Percentiles rank a stretch among this genome's conserved stretches.
These are phyloP conservation scores for Orbilia ellipsospora DNA, from an alignment of 2,329 filamentous ascomycete genomes.

Conservation along the genomic window DNA sequence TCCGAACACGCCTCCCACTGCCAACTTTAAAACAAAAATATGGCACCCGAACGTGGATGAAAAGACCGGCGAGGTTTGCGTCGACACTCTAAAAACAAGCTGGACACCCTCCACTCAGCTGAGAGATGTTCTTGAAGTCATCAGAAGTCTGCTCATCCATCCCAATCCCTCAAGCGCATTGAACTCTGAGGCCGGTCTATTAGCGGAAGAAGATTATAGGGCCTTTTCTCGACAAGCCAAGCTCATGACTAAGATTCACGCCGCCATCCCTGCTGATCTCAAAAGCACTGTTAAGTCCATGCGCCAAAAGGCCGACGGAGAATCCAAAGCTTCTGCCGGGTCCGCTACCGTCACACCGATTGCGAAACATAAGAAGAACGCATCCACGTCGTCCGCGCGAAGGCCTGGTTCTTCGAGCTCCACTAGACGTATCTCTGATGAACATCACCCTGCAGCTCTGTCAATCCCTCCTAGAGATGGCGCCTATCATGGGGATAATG, in stretches of 20 bases:
- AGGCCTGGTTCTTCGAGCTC: constrained; percentile 39
- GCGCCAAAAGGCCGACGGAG: constrained; percentile 57
- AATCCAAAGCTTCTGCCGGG: constrained; percentile 22
- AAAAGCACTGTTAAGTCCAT: constrained; percentile 56
- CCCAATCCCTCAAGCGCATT: constrained; percentile 59
- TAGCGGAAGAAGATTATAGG: constrained; percentile 57
- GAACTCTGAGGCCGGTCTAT: constrained; percentile 58
- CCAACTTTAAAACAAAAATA: constrained; percentile 59
- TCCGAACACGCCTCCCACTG: constrained; percentile 57
- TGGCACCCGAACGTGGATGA: constrained; percentile 59
- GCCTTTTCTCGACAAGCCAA: constrained; percentile 58
- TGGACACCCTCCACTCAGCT: constrained; percentile 58
- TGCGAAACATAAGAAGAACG: constrained; percentile 45
- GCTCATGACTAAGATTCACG: constrained; percentile 58
- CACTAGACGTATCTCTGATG: constrained; percentile 24
- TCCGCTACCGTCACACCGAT: constrained; percentile 9
- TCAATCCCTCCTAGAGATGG: constrained; percentile 27
- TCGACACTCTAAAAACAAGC: constrained; percentile 59
- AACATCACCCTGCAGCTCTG: constrained; percentile 19
- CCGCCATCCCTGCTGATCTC: constrained; percentile 56
- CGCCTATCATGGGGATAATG: constrained; percentile 32
- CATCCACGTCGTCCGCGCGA: constrained; percentile 32
- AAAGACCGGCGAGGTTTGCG: constrained; percentile 59
- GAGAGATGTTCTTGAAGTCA: constrained; percentile 58
- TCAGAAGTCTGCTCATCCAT: constrained; percentile 58